Percentiles rank a stretch among this genome's conserved stretches.
Conservation (phyloP, 139 green algal genomes). For the Nannochloris sp. region DNA sequence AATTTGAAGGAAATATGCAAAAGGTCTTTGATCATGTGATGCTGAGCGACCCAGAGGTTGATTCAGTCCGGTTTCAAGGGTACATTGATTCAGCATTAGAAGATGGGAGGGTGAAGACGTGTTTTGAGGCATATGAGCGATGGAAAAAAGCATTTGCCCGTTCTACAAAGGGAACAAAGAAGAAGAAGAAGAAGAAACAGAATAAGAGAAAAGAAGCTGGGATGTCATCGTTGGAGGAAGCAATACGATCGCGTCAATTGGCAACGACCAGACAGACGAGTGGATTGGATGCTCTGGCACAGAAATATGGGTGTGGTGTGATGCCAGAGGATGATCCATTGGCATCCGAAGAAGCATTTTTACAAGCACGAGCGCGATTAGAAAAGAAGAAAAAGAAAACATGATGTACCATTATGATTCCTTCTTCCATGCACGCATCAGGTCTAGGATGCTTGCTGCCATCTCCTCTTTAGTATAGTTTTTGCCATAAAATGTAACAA, state of each 20-base stretch:
- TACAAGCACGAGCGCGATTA: constrained; percentile 20
- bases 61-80: constrained; percentile 77
- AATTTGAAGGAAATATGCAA: constrained; percentile 74
- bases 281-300: constrained; percentile 25
- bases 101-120: constrained; percentile 23
- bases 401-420: neutral
- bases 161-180: neutral
- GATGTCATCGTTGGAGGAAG: constrained; percentile 1
- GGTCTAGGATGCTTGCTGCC: constrained; percentile 3
- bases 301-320: constrained; percentile 22
- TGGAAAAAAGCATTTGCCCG: constrained; percentile 20
- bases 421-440: constrained; percentile 1
- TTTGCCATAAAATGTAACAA: constrained; percentile 84
- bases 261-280: constrained; percentile 7
- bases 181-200: neutral
- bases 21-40: constrained; percentile 76
- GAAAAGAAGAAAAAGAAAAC: neutral
- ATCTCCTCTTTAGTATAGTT: constrained; percentile 6
- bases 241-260: constrained; percentile 24
- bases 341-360: constrained; percentile 42
- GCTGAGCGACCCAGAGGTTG: constrained; percentile 55
- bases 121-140: constrained; percentile 41
- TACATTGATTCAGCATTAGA: constrained; percentile 56
- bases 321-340: neutral
- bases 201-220: neutral